Evolutionary conservation across 495 filamentous ascomycete species (phyloP), one percentile per base, ranked within the genome.

Genomic region (Penicillium pulvis): DNA sequence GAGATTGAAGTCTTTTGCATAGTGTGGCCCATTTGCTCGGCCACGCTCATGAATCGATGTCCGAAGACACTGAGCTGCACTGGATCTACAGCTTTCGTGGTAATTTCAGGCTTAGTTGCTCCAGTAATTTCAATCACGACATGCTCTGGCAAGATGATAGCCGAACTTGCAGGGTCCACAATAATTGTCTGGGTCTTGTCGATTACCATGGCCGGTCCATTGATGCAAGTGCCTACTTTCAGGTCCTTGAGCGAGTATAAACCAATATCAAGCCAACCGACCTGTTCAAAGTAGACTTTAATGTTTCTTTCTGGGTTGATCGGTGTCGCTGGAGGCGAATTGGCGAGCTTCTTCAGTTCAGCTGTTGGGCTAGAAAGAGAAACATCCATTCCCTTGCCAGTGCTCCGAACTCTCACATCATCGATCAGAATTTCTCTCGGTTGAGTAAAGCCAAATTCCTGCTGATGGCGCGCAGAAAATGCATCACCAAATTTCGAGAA

Each of bases 171-270:
- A 9, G 92, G 93, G 0, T 89, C 88, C 16, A 98, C 82, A 3
- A 98, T 88, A 52, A 98, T 92, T 0, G 93, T 98, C 71, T 98
- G 93, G 4, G 93, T 98, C 20, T 90, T 88, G 67, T 98, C 93
- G 12, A 93, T 92, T 48, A 97, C 74, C 63, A 96, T 89, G 0
- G 93, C 93, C 11, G 93, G 93, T 1, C 93, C 93, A 30, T 81
- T 76, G 28, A 96, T 80, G 24, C 82, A 79, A 57, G 88, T 84
- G 6, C 90, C 90, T 23, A 89, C 77, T 6, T 67, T 70, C 3
- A 96, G 75, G 57, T 90, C 83, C 45, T 86, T 83, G 0, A 97
- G 79, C 64, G 86, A 89, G 74, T 90, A 96, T 51, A 97, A 83
- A 0, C 87, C 83, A 0, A 91, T 93, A 30, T 92, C 82, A 57